A percentile compares a stretch with the other conserved stretches of the same genome.
phyloP scores from a whole-genome alignment of 1,139 yeast species.

The Chernovozyma aurita region DNA sequence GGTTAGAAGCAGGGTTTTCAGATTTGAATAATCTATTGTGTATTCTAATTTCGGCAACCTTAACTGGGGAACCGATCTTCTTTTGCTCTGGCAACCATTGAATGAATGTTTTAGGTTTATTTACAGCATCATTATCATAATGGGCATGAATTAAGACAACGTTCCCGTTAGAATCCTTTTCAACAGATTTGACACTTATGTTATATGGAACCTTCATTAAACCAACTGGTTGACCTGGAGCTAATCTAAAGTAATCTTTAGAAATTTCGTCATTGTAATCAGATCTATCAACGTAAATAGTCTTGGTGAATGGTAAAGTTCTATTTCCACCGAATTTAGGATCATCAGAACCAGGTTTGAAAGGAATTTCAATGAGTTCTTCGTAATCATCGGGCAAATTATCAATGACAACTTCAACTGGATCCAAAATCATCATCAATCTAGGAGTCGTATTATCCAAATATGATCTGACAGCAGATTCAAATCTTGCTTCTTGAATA shows the following conservation, averaged over 20 bases:
- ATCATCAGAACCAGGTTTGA: constrained; percentile 75
- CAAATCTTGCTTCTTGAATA: constrained; percentile 87
- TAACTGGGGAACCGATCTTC: constrained; percentile 56
- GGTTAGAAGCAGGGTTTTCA: constrained; percentile 86
- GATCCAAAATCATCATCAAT: constrained; percentile 88
- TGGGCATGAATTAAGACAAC: constrained; percentile 71
- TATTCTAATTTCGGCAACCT: constrained; percentile 72
- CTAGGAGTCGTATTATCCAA: constrained; percentile 92
- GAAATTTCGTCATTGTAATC: constrained; percentile 75
- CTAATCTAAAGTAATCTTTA: constrained; percentile 77
- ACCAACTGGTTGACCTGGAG: constrained; percentile 96
- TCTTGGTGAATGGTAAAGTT: constrained; percentile 70
- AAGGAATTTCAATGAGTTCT: constrained; percentile 74
- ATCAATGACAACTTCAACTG: constrained; percentile 77
- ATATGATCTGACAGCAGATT: constrained; percentile 79
- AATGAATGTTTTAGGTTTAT: constrained; percentile 87
- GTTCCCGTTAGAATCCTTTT: constrained; percentile 59
- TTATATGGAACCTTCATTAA: constrained; percentile 86
- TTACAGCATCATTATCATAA: constrained; percentile 62
- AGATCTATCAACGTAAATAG: constrained; percentile 75
- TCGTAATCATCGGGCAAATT: constrained; percentile 73
- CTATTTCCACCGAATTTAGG: constrained; percentile 77
- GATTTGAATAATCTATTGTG: constrained; percentile 86
- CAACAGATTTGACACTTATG: constrained; percentile 66
- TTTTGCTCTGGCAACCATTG: constrained; percentile 89